A percentile compares a stretch with the other conserved stretches of the same genome.
These are phyloP conservation scores for Trypanosoma caninum DNA, from an alignment of 208 protist species.

Conservation along the genomic window DNA sequence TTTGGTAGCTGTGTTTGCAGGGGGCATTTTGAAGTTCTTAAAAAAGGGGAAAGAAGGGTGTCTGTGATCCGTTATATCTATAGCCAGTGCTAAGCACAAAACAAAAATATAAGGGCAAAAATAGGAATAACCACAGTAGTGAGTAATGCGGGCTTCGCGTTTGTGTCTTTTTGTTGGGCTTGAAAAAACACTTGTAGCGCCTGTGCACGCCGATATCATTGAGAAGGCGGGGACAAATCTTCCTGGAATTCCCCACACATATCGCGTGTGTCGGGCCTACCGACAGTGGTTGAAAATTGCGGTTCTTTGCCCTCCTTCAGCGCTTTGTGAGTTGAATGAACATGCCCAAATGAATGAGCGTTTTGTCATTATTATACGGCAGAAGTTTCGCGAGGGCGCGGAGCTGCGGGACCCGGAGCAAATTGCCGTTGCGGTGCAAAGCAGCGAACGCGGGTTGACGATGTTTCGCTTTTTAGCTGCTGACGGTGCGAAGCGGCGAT, in stretches of 20 bases:
- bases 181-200: conserved; percentile 55
- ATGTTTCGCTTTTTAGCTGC: conserved; percentile 85
- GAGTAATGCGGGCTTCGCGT: not conserved
- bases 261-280: conserved; percentile 75
- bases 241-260: conserved; percentile 69
- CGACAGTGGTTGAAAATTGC: conserved; percentile 87
- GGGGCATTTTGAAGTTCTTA: no score
- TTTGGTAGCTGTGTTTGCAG: no score
- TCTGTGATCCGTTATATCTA: no score
- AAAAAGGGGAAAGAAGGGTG: conserved; percentile 2
- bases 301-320: conserved; percentile 72
- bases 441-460: conserved; percentile 73
- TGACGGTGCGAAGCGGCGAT: conserved; percentile 77
- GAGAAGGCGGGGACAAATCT: conserved; percentile 69
- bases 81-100: no score
- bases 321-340: conserved; percentile 82
- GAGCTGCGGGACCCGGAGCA: conserved; percentile 76
- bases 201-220: conserved; percentile 41
- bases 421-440: conserved; percentile 79
- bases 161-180: conserved; percentile 32
- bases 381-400: conserved; percentile 80
- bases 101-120: no score
- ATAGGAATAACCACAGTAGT: no score
- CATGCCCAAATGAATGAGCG: conserved; percentile 90
- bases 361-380: conserved; percentile 81